Conservation (phyloP, 2,329 filamentous ascomycete genomes). For the Neoscytalidium dimidiatum region DNA sequence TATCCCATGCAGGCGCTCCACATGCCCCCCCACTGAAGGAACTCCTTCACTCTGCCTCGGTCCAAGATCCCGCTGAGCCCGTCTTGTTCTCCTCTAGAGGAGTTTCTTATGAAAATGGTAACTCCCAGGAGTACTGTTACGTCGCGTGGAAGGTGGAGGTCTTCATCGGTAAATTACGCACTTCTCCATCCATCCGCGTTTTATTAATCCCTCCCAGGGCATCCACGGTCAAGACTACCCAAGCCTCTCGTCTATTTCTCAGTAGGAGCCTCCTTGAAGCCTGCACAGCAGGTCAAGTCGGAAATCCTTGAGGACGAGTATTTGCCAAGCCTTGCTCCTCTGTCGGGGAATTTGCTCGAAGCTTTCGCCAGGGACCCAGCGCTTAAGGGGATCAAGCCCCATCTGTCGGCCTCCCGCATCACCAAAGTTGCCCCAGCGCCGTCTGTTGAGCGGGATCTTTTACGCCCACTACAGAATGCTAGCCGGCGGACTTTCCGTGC, state of each 20-base stretch:
- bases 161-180: constrained; percentile 33
- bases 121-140: constrained; percentile 28
- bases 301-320: constrained; percentile 60
- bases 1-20: constrained; percentile 29
- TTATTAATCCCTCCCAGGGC: constrained; percentile 26
- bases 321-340: constrained; percentile 67
- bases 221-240: constrained; percentile 63
- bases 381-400: constrained; percentile 62
- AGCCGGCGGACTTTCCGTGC: constrained; percentile 65
- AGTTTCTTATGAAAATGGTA: constrained; percentile 23
- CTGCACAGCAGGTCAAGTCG: constrained; percentile 46
- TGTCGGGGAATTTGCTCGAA: constrained; percentile 75
- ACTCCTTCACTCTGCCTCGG: constrained; percentile 56
- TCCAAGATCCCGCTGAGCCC: constrained; percentile 36
- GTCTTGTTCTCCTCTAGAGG: constrained; percentile 31
- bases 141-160: constrained; percentile 42
- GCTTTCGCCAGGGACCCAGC: constrained; percentile 68
- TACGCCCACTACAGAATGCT: constrained; percentile 65
- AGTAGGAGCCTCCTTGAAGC: constrained; percentile 57
- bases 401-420: constrained; percentile 72
- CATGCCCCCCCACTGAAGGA: constrained; percentile 48
- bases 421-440: constrained; percentile 72
- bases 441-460: constrained; percentile 59
- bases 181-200: no score
- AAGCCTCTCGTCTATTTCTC: constrained; percentile 67